Evolutionary conservation across 1,284 basidiomycete species (phyloP), one percentile per base, ranked within the genome.

Genomic region (Fomitopsis schrenkii): DNA sequence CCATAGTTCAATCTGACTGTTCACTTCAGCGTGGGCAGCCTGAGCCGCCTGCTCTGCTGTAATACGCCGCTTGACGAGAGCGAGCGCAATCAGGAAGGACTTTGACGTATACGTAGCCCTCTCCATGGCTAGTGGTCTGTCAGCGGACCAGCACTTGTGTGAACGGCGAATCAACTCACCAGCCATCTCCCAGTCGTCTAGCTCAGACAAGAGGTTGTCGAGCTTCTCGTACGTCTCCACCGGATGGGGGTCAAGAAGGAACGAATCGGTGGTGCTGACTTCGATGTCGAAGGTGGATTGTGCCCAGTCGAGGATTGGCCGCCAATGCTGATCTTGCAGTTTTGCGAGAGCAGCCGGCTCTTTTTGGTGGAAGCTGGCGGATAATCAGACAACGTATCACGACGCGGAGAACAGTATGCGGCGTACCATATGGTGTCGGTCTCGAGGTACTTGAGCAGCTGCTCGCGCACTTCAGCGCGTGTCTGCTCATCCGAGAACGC

Each of bases 1-100:
- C 97, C 97, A 99, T 57, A 87, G 82, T 74, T 97, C 86, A 64
- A 98, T 98, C 77, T 99, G 97, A 71, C 92, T 95, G 62, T 89
- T 83, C 0, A 99, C 96, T 75, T 99, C 97, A 8, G 97, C 97
- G 62, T 94, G 91, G 5, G 94, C 85, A 0, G 93, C 94, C 58
- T 87, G 76, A 1, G 94, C 86, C 1, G 97, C 97, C 71, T 95
- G 81, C 67, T 99, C 92, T 0, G 90, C 93, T 2, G 84, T 86
- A 46, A 97, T 74, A 59, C 82, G 84, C 40, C 87, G 87, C 68
- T 86, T 86, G 30, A 97, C 84, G 15, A 99, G 81, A 1, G 93
- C 96, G 22, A 99, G 77, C 0, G 85, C 91, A 64, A 98, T 91
- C 55, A 98, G 78, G 74, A 98, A 93, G 1, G 93, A 96, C 76